A percentile compares a stretch with the other conserved stretches of the same genome.
Evolutionary conservation across 768 basidiomycete species (phyloP).

Genomic region (Russula foetens): DNA sequence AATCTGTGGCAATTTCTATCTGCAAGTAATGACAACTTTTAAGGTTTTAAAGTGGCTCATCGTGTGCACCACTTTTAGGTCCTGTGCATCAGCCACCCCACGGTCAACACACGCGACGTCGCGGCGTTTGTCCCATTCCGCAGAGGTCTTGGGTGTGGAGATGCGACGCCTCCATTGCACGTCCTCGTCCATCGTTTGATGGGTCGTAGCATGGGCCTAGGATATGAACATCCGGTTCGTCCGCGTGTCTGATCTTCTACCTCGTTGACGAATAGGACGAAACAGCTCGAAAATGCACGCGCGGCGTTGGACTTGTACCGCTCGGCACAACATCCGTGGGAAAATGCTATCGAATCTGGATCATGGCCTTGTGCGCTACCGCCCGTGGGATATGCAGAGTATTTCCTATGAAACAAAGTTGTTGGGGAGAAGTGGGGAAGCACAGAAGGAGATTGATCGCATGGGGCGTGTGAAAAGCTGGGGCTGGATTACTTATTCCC

Average conservation of each 20-base stretch:
- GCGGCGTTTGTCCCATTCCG: slow-evolving; percentile 45
- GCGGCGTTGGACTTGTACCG: slow-evolving; percentile 47
- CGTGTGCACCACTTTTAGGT: slow-evolving; percentile 31
- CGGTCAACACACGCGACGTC: slow-evolving; percentile 46
- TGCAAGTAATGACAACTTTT: slow-evolving; percentile 27
- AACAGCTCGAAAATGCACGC: slow-evolving; percentile 41
- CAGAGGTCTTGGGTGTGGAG: slow-evolving; percentile 29
- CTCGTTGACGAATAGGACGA: neutral
- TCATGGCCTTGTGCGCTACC: slow-evolving; percentile 36
- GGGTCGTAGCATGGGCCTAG: slow-evolving; percentile 36
- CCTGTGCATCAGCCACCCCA: slow-evolving; percentile 42
- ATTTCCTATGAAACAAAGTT: slow-evolving; percentile 5
- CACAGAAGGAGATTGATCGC: neutral
- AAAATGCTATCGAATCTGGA: slow-evolving; percentile 35
- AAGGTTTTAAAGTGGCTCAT: neutral
- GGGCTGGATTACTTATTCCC: slow-evolving; percentile 1
- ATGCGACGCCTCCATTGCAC: slow-evolving; percentile 29
- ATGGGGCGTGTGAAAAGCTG: neutral
- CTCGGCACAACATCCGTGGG: slow-evolving; percentile 42
- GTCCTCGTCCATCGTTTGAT: slow-evolving; percentile 39
- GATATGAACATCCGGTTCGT: slow-evolving; percentile 41
- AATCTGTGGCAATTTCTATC: slow-evolving; percentile 46
- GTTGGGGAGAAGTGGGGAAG: no score
- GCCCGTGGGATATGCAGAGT: slow-evolving; percentile 16
- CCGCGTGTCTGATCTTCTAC: neutral